phyloP scores from a whole-genome alignment of 768 basidiomycete genomes.

The Sistotremastrum niveocremeum region DNA sequence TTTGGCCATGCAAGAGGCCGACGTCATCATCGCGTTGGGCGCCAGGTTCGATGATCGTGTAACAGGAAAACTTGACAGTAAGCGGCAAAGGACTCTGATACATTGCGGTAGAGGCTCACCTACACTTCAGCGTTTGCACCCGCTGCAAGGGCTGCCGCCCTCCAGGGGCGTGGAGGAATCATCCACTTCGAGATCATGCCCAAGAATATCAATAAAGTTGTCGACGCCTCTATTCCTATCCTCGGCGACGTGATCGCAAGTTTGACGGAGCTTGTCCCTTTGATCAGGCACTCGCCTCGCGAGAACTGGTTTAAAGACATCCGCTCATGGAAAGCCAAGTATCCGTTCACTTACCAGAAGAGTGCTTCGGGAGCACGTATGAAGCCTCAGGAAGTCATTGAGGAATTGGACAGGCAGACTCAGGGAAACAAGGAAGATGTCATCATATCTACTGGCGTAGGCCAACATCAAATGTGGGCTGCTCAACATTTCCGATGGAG shows the following conservation, averaged over 20 bases:
- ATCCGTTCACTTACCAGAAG: constrained; percentile 80
- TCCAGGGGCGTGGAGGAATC: constrained; percentile 82
- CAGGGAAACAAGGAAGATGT: constrained; percentile 73
- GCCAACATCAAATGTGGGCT: constrained; percentile 99
- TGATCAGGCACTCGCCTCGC: constrained; percentile 52
- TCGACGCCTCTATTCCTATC: constrained; percentile 87
- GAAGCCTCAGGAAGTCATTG: constrained; percentile 96
- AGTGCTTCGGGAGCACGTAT: constrained; percentile 50
- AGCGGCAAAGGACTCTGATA: neutral
- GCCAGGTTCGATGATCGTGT: constrained; percentile 97
- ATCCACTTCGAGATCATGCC: constrained; percentile 99
- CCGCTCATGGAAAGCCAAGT: constrained; percentile 69
- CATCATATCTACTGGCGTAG: constrained; percentile 86
- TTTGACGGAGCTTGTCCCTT: constrained; percentile 67
- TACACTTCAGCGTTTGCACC: constrained; percentile 58
- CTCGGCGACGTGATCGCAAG: constrained; percentile 87
- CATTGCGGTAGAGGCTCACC: neutral
- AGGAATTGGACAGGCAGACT: constrained; percentile 80
- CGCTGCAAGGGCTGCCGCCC: constrained; percentile 74
- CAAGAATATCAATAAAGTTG: constrained; percentile 98
- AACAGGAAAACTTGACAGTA: constrained; percentile 70
- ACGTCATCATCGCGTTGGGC: constrained; percentile 95
- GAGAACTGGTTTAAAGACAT: constrained; percentile 76
- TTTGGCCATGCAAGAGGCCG: constrained; percentile 93
- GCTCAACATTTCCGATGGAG: constrained; percentile 90